These are phyloP conservation scores for Daldinia sp. DNA, from an alignment of 2,329 filamentous ascomycete genomes.

Conservation along the genomic window DNA sequence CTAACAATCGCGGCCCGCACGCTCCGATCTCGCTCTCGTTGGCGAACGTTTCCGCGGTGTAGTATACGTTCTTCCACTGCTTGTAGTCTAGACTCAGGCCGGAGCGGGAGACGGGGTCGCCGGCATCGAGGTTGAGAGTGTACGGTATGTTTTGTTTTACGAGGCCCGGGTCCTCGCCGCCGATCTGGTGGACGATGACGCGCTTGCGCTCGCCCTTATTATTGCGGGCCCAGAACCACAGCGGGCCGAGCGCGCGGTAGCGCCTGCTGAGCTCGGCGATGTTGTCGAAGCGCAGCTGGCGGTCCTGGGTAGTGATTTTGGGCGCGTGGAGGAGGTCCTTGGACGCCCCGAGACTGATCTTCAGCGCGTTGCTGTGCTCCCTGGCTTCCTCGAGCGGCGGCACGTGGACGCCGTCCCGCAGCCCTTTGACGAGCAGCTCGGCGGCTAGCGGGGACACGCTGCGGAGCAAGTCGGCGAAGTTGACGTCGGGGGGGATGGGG, in stretches of 20 bases:
- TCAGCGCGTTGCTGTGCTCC: neutral
- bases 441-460: conserved; percentile 75
- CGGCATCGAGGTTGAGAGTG: too few relatives aligned
- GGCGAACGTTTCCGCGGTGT: neutral
- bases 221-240: conserved; percentile 68
- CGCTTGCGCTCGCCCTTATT: conserved; percentile 48
- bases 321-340: conserved; percentile 66
- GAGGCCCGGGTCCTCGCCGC: neutral
- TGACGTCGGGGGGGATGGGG: conserved; percentile 59
- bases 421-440: conserved; percentile 74
- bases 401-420: conserved; percentile 73
- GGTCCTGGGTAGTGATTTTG: conserved; percentile 77
- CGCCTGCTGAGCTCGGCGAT: conserved; percentile 71
- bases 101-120: too few relatives aligned
- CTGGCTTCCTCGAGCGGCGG: conserved; percentile 62
- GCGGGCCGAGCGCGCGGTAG: conserved; percentile 70
- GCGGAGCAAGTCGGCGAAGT: conserved; percentile 62
- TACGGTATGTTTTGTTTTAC: too few relatives aligned
- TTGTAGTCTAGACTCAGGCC: neutral
- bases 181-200: conserved; percentile 56
- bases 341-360: neutral
- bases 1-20: conserved; percentile 8
- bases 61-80: neutral
- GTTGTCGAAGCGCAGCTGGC: conserved; percentile 62
- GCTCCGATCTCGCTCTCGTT: neutral